Percentiles rank a stretch among this genome's conserved stretches.
Evolutionary conservation across 2,329 filamentous ascomycete genomes (phyloP).

Genomic region (Epichloe bromicola): DNA sequence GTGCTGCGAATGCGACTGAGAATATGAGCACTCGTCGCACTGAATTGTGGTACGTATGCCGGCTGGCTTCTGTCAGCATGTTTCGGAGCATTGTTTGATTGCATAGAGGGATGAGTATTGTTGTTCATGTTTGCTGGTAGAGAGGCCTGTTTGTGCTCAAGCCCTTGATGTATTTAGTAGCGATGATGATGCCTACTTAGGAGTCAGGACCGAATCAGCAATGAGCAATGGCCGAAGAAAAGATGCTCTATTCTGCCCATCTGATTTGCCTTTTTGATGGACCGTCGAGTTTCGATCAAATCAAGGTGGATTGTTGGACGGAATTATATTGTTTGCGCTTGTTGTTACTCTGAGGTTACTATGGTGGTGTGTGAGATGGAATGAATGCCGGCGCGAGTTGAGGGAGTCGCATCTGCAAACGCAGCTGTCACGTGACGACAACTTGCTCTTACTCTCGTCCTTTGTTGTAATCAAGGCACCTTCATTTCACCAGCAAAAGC

Average conservation of each 20-base stretch:
- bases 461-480: too few relatives aligned
- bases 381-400: too few relatives aligned
- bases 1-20: conserved; percentile 3
- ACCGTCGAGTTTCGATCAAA: too few relatives aligned
- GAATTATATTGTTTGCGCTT: background rate
- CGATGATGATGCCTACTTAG: background rate
- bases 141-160: background rate
- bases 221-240: too few relatives aligned
- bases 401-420: background rate
- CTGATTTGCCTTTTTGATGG: too few relatives aligned
- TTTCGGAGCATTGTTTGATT: background rate
- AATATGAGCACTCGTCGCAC: conserved; percentile 1
- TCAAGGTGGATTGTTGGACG: background rate
- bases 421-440: conserved; percentile 1
- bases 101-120: too few relatives aligned
- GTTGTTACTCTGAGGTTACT: background rate
- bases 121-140: background rate
- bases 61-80: background rate
- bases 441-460: too few relatives aligned
- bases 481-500: background rate
- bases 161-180: background rate
- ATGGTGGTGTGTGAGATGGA: too few relatives aligned
- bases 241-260: too few relatives aligned
- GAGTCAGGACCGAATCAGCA: too few relatives aligned
- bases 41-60: conserved; percentile 5